Evolutionary conservation across 768 basidiomycete species (phyloP), one percentile per base, ranked within the genome.

Genomic region (Pleurotus salmoneostramineus): DNA sequence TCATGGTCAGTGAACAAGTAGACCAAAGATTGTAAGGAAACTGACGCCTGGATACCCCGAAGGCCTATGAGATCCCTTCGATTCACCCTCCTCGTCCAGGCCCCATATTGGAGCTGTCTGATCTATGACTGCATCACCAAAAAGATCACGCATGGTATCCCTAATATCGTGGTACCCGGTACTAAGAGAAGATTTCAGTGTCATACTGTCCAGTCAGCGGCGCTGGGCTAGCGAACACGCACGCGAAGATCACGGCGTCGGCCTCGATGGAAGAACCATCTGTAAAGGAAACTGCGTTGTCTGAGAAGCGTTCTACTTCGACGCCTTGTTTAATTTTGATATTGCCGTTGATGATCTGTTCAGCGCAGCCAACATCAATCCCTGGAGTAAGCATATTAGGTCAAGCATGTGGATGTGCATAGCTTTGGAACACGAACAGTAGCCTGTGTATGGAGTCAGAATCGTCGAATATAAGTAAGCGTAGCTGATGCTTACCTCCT

Each of bases 271-370:
- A 63, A n/a, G 68, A 69, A 8, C 74, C 74, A 57, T 79, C 73
- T 0, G 68, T 68, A 62, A 80, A 77, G 10, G 72, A 55, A 4
- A 78, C 60, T 12, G 68, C 70, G 43, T 68, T 59, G n/a, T 65
- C 56, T 6, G 66, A 70, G 63, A 80, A 75, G 8, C 62, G 60
- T 17, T 69, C 67, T 40, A 79, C 70, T 59, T 77, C 74, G 14
- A 71, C 68, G 42, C 82, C 83, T 62, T 79, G 79, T 71, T 84
- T 85, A 58, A 86, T 67, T 63, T 81, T 80, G 68, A 85, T 79
- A 63, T 83, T 77, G 5, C 83, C 83, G 43, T 77, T 71, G 34
- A 74, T 74, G 61, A 85, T 80, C 57, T 79, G 69, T 62, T 82
- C 73, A 34, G 77, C 76, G 44, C 78, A 78, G 31, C 82, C 83